A percentile compares a stretch with the other conserved stretches of the same genome.
Conservation (phyloP, 192 early-diverging fungal species). For the Chytriomyces hyalinus region DNA sequence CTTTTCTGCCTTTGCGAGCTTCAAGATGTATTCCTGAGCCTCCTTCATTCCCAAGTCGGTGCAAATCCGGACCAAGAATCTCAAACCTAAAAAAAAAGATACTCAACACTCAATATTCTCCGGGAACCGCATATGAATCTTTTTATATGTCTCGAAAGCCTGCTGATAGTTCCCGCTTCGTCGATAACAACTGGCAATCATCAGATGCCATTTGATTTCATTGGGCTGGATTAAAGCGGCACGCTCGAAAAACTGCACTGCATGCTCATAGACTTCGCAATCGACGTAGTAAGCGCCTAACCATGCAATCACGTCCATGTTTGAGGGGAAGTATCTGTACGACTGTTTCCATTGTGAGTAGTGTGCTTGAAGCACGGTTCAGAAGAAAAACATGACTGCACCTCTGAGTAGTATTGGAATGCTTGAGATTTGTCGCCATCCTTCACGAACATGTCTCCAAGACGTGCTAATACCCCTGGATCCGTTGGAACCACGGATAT, state of each 20-base stretch:
- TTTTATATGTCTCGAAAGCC: constrained; percentile 62
- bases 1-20: constrained; percentile 53
- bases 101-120: constrained; percentile 62
- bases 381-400: constrained; percentile 7
- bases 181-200: constrained; percentile 63
- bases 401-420: constrained; percentile 68
- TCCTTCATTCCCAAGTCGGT: constrained; percentile 68
- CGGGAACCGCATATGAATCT: constrained; percentile 60
- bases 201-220: constrained; percentile 64
- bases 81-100: constrained; percentile 49
- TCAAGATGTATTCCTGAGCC: constrained; percentile 57
- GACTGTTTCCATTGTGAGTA: constrained; percentile 40
- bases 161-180: constrained; percentile 61
- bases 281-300: constrained; percentile 68
- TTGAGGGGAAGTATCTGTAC: constrained; percentile 63
- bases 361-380: neutral
- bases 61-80: constrained; percentile 65
- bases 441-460: constrained; percentile 57
- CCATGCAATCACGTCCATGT: constrained; percentile 64
- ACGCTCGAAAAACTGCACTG: constrained; percentile 63
- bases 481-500: constrained; percentile 68
- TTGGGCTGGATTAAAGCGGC: constrained; percentile 55
- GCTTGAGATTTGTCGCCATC: constrained; percentile 65
- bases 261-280: constrained; percentile 67
- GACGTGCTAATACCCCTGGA: constrained; percentile 55